Conservation (phyloP, 805 yeast species). For the Vanderwaltozyma yarrowii region DNA sequence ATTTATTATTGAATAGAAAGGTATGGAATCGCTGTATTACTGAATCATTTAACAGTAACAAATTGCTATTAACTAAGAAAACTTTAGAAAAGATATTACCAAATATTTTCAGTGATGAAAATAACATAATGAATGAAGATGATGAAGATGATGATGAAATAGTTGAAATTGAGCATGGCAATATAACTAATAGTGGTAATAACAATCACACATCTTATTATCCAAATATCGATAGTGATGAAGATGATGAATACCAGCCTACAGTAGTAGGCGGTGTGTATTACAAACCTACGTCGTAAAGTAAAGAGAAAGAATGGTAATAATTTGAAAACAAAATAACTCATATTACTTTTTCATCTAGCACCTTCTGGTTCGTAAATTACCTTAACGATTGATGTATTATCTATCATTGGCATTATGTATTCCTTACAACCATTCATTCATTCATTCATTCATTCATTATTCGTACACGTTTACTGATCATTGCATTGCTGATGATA, state of each 20-base stretch:
- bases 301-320: background rate
- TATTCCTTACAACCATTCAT: too few relatives aligned
- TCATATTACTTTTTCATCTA: too few relatives aligned
- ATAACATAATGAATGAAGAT: background rate
- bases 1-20: slow-evolving; percentile 12
- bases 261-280: slow-evolving; percentile 6
- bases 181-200: too few relatives aligned
- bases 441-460: too few relatives aligned
- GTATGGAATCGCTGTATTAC: slow-evolving; percentile 13
- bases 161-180: too few relatives aligned
- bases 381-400: too few relatives aligned
- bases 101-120: background rate
- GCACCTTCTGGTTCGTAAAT: too few relatives aligned
- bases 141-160: slow-evolving; percentile 1
- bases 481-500: too few relatives aligned
- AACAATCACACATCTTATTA: too few relatives aligned
- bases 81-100: background rate
- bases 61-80: background rate
- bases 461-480: too few relatives aligned
- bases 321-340: too few relatives aligned
- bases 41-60: slow-evolving; percentile 7
- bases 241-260: slow-evolving; percentile 5
- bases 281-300: background rate
- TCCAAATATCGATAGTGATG: slow-evolving; percentile 2
- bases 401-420: too few relatives aligned